Conservation (phyloP, 2,329 filamentous ascomycete species). For the Sarocladiaceae sp. region DNA sequence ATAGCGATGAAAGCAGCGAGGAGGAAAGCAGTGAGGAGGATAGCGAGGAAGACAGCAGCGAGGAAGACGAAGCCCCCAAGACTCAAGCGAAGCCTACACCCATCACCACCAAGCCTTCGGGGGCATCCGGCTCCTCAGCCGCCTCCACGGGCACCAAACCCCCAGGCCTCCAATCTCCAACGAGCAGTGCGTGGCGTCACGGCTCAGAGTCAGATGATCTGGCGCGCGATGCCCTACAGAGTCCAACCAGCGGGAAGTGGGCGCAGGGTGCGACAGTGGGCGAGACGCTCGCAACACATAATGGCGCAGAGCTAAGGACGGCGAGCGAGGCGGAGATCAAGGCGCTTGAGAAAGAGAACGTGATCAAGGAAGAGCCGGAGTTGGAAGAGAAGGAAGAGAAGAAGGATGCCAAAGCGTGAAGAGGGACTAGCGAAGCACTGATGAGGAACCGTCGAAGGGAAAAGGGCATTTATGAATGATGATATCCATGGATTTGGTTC, state of each 20-base stretch:
- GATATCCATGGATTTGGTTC: conserved; percentile 1
- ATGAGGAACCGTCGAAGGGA: conserved; percentile 17
- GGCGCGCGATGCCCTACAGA: conserved; percentile 31
- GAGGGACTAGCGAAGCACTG: conserved; percentile 12
- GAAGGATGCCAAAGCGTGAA: conserved; percentile 3
- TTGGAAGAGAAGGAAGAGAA: conserved; percentile 19
- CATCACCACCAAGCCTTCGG: conserved; percentile 12
- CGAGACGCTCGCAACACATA: conserved; percentile 16
- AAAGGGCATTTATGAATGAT: neutral
- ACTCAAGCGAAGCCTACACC: conserved; percentile 17
- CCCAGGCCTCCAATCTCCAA: conserved; percentile 38
- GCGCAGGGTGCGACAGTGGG: conserved; percentile 22
- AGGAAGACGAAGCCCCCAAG: conserved; percentile 11
- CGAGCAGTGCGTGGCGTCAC: conserved; percentile 32
- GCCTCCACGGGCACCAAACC: conserved; percentile 10
- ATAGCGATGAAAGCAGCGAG: conserved; percentile 13
- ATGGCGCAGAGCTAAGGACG: conserved; percentile 29
- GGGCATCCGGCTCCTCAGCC: neutral
- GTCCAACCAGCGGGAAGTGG: conserved; percentile 36
- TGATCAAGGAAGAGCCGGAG: conserved; percentile 15
- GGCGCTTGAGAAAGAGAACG: conserved; percentile 13
- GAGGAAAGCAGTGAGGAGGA: conserved; percentile 11
- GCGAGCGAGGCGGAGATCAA: conserved; percentile 23
- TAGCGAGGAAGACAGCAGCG: conserved; percentile 8
- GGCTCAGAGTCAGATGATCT: conserved; percentile 19